Conservation (phyloP, 164 flowering plant species). For the Sedum album region DNA sequence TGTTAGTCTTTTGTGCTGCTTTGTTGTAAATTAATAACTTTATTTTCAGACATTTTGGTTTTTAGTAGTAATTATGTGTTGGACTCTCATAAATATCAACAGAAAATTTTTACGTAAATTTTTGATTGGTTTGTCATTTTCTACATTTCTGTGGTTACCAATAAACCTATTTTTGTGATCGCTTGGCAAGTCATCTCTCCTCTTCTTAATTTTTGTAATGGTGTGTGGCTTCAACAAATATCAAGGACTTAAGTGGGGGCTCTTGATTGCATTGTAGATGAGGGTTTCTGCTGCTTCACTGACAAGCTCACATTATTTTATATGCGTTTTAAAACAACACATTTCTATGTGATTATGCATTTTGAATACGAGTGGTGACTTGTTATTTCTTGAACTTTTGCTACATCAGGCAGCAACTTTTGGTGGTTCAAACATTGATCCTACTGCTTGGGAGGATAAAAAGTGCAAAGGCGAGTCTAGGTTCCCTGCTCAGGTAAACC, state of each 20-base stretch:
- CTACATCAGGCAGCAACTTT: conserved; percentile 60
- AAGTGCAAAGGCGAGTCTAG: conserved; percentile 84
- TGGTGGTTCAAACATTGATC: conserved; percentile 88
- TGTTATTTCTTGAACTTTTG: neutral
- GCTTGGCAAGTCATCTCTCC: no score
- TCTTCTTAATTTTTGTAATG: no score
- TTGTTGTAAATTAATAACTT: no score
- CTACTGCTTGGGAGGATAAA: conserved; percentile 92
- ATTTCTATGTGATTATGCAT: neutral
- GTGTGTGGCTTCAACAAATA: neutral
- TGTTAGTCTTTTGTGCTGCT: neutral
- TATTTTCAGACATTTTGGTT: no score
- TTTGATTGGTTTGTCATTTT: no score
- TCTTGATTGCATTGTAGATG: neutral
- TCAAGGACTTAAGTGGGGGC: neutral
- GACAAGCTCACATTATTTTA: neutral
- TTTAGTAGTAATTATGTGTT: no score
- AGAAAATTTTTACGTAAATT: no score
- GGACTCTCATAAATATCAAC: no score
- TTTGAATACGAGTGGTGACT: neutral
- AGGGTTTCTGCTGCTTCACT: neutral
- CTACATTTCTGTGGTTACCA: no score
- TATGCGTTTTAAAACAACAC: neutral
- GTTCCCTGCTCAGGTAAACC: conserved; percentile 81
- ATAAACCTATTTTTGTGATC: no score